Evolutionary conservation across 1,139 yeast species (phyloP), one percentile per base, ranked within the genome.

Genomic region (Yamadazyma aaseri): DNA sequence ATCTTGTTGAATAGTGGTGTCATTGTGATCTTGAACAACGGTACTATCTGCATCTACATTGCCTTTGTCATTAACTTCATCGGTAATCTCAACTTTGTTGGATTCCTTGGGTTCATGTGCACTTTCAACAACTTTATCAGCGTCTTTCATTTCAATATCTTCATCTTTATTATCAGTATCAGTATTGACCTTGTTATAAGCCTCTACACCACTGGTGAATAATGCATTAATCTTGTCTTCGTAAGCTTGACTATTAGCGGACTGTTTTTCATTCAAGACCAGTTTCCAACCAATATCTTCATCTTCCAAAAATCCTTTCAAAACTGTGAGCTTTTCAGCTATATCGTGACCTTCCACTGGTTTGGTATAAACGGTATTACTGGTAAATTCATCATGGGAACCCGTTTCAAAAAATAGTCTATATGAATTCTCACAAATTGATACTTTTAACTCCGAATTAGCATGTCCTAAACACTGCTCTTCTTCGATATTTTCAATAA

Each of bases 301-400:
- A 31, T 63, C 65, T 16, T 64, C 58, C 22, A 69, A 40, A 22
- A 60, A 46, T 11, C 47, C 46, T 36, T 49, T 54, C 37, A 67
- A 55, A 3, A 41, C 38, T 4, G 58, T 52, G 6, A 58, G 45
- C 35, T 56, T 63, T 3, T 61, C 67, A 10, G 53, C 36, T 30
- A 44, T 47, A n/a, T 26, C 21, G 7, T 40, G 12, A 5, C 55
- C 62, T 7, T 59, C 71, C 9, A 50, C 46, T 21, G 52, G 63
- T 36, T 58, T 60, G 24, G 51, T 58, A 42, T 60, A 77, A 3
- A 75, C 65, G 1, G 77, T 56, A 40, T 70, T 71, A 28, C 87
- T 66, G 2, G 87, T 74, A 52, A 85, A 89, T 45, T 82, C 83
- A 60, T 92, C 98, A 45, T 76, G 79, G 0, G 96, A 78, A n/a